A percentile compares a stretch with the other conserved stretches of the same genome.
Conservation (phyloP, 1,139 yeast genomes). For the Taphrina pruni region DNA sequence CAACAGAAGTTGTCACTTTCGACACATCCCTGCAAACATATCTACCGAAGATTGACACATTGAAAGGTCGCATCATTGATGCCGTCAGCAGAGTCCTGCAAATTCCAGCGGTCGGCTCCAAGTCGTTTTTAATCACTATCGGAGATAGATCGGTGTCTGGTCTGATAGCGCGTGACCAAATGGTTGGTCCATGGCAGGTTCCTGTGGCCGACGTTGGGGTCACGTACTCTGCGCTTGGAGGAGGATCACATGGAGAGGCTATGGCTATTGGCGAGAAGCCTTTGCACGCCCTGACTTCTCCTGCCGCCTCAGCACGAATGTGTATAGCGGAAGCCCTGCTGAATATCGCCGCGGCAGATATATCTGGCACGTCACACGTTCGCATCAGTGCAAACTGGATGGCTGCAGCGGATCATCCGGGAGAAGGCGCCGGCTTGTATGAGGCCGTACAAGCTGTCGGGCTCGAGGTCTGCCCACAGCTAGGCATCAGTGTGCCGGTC, state of each 20-base stretch:
- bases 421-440: conserved; percentile 93
- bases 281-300: conserved; percentile 81
- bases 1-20: conserved; percentile 58
- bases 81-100: conserved; percentile 83
- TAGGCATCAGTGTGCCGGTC: conserved; percentile 92
- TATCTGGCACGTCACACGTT: conserved; percentile 73
- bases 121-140: conserved; percentile 90
- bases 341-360: conserved; percentile 89
- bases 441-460: conserved; percentile 98
- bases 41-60: conserved; percentile 47
- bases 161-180: conserved; percentile 94
- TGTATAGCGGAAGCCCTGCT: conserved; percentile 93
- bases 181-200: conserved; percentile 99
- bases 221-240: conserved; percentile 86
- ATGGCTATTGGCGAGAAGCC: conserved; percentile 98
- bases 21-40: conserved; percentile 54
- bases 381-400: conserved; percentile 98
- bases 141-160: conserved; percentile 98
- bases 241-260: conserved; percentile 88
- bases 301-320: conserved; percentile 97
- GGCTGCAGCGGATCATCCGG: conserved; percentile 95
- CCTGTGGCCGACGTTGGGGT: conserved; percentile 99
- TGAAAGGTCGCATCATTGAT: conserved; percentile 53
- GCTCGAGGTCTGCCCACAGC: conserved; percentile 87
- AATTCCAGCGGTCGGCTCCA: conserved; percentile 94